Conservation (phyloP, 2,329 filamentous ascomycete genomes). For the Neopestalotiopsis sp. region DNA sequence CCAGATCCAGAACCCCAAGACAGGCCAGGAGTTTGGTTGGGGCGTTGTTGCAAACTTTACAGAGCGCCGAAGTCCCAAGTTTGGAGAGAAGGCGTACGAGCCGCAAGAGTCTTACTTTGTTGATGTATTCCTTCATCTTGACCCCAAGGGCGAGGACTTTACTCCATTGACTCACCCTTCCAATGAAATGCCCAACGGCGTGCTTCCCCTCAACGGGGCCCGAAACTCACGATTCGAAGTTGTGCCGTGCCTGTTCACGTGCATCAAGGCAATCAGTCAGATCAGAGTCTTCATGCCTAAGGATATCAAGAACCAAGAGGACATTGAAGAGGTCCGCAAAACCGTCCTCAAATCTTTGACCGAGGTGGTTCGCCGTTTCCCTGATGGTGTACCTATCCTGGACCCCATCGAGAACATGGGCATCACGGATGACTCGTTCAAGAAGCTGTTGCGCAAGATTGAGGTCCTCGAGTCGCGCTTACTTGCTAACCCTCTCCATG, state of each 20-base stretch:
- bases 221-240: conserved; percentile 78
- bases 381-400: conserved; percentile 85
- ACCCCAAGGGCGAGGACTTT: conserved; percentile 55
- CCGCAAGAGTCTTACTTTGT: conserved; percentile 82
- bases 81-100: conserved; percentile 69
- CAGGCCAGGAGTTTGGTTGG: conserved; percentile 88
- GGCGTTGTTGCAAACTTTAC: conserved; percentile 82
- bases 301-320: conserved; percentile 71
- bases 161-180: conserved; percentile 40
- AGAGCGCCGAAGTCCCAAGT: conserved; percentile 68
- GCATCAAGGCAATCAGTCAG: conserved; percentile 83
- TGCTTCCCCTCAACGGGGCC: conserved; percentile 65
- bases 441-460: conserved; percentile 92
- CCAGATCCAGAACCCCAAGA: conserved; percentile 75
- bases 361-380: conserved; percentile 87
- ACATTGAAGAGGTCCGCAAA: conserved; percentile 71
- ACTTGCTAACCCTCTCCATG: conserved; percentile 87
- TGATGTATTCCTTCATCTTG: conserved; percentile 76
- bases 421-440: conserved; percentile 91
- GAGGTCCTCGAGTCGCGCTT: conserved; percentile 93
- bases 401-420: conserved; percentile 97
- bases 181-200: conserved; percentile 65
- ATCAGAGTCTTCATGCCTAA: conserved; percentile 83
- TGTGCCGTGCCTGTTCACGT: conserved; percentile 85
- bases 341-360: conserved; percentile 70